Percentiles rank a stretch among this genome's conserved stretches.
These are phyloP conservation scores for Priceomyces medius DNA, from an alignment of 805 yeast species.

Conservation along the genomic window DNA sequence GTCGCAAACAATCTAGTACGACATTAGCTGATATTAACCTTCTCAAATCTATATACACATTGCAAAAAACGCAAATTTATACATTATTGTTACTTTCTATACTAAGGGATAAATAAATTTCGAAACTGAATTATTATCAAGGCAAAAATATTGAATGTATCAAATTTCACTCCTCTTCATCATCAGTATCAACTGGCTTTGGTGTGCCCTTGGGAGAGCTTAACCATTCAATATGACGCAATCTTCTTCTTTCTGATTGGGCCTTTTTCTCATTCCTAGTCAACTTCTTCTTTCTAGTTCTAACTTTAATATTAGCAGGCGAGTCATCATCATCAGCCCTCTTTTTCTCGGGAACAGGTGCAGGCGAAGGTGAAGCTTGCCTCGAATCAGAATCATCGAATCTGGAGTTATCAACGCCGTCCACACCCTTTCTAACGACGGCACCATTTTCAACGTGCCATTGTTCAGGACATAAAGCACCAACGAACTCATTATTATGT, in stretches of 20 bases:
- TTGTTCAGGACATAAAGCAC: constrained; percentile 97
- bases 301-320: constrained; percentile 93
- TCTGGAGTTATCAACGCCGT: constrained; percentile 69
- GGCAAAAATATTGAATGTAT: neutral
- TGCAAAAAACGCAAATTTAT: no score
- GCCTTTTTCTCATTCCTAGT: constrained; percentile 94
- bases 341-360: constrained; percentile 34
- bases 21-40: constrained; percentile 1
- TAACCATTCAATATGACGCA: constrained; percentile 93
- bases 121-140: no score
- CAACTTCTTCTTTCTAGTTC: constrained; percentile 91
- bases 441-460: constrained; percentile 95
- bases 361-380: constrained; percentile 46
- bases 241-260: constrained; percentile 90
- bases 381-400: constrained; percentile 73
- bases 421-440: constrained; percentile 79
- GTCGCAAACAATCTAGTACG: neutral
- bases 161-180: constrained; percentile 58
- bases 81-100: no score
- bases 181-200: constrained; percentile 89
- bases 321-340: constrained; percentile 76
- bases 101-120: no score
- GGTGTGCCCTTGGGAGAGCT: constrained; percentile 98
- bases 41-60: no score
- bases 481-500: constrained; percentile 94